phyloP scores from a whole-genome alignment of 1,284 basidiomycete genomes.

The Ustilago tritici region DNA sequence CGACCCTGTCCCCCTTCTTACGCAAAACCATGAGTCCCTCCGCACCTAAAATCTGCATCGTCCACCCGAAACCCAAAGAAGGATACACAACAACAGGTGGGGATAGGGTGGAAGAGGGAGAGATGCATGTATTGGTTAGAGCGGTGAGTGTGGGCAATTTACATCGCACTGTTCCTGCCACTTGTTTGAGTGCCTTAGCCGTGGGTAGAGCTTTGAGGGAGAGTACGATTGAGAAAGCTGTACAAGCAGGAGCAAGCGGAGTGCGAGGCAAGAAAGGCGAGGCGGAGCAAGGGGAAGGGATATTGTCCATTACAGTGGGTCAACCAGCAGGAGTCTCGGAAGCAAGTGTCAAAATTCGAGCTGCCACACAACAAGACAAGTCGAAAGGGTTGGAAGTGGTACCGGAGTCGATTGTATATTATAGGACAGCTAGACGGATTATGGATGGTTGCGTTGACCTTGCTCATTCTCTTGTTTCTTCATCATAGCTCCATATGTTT shows the following conservation, averaged over 20 bases:
- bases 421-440: slow-evolving; percentile 61
- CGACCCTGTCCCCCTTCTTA: slow-evolving; percentile 38
- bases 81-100: slow-evolving; percentile 59
- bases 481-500: background rate
- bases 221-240: slow-evolving; percentile 46
- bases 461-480: slow-evolving; percentile 17
- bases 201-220: slow-evolving; percentile 36
- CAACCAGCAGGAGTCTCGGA: slow-evolving; percentile 65
- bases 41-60: slow-evolving; percentile 67
- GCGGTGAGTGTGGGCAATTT: slow-evolving; percentile 62
- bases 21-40: slow-evolving; percentile 43
- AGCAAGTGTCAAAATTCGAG: slow-evolving; percentile 44
- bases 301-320: slow-evolving; percentile 58
- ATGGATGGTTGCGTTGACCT: slow-evolving; percentile 54
- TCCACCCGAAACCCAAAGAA: slow-evolving; percentile 39
- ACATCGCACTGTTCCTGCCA: slow-evolving; percentile 64
- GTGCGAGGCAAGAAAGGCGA: background rate
- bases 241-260: slow-evolving; percentile 5
- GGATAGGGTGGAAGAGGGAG: slow-evolving; percentile 8
- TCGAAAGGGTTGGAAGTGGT: slow-evolving; percentile 1
- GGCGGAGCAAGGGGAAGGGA: background rate
- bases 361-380: background rate
- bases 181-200: slow-evolving; percentile 63
- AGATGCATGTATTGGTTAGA: slow-evolving; percentile 60
- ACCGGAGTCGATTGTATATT: slow-evolving; percentile 55